Evolutionary conservation across 345 rosid species (phyloP), one percentile per base, ranked within the genome.

Genomic region (Dipteronia sinensis): DNA sequence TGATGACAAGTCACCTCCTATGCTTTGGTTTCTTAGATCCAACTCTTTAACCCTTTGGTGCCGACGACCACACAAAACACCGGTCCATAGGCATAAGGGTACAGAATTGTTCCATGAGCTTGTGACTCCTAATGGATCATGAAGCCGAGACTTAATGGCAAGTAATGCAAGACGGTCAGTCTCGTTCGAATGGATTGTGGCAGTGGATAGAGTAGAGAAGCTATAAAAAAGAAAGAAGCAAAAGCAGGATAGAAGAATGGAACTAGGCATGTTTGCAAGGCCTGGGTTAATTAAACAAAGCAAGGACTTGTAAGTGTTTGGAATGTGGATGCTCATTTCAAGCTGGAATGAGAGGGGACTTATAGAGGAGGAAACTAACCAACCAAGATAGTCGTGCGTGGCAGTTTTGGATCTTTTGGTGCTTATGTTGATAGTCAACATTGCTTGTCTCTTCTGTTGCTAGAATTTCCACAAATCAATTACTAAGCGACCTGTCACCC

Each of bases 91-190:
- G 6, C 71, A 67, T 67, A 67, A n/a, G 51, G 42, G 20, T 0
- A 40, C 17, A 10, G 16, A 67, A 67, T 20, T n/a, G 53, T 67
- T 67, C 71, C 53, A n/a, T 11, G 19, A 42, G 46, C 71, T 67
- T 42, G 53, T 67, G 16, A 67, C 8, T 40, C 71, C 53, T 3
- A 67, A 25, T 42, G 71, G 71, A 10, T 67, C 46, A 42, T 42
- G 1, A 42, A 42, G 46, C 0, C 46, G 46, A 42, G 11, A 42
- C 46, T 42, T 42, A 42, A 42, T 42, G 46, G 46, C 46, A 44
- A 42, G 53, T 10, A 67, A 67, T 15, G 77, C 74, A 31, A 15
- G 55, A 12, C 19, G 19, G 6, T 80, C 76, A 0, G 61, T 62
- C 29, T 63, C 72, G 17, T 64, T 16, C 3, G 34, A 67, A 10